These are phyloP conservation scores for Candida ovalis DNA, from an alignment of 805 yeast species.

Conservation along the genomic window DNA sequence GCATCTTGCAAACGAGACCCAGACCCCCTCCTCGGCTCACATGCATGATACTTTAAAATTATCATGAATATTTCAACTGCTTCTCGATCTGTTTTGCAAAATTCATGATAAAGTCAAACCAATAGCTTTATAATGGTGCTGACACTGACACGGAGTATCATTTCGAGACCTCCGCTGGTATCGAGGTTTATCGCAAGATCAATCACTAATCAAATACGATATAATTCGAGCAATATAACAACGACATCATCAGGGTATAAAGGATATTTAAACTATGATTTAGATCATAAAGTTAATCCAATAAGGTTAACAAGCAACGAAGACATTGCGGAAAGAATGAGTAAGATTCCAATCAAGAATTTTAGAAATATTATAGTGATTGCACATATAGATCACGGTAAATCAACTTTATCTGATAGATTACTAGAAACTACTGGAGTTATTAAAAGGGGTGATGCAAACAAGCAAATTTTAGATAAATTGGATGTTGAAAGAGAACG, in stretches of 20 bases:
- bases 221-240: neutral
- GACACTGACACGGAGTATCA: neutral
- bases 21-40: too few relatives aligned
- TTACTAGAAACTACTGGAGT: conserved; percentile 86
- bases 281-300: conserved; percentile 29
- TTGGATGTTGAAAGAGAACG: conserved; percentile 93
- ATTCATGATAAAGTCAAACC: too few relatives aligned
- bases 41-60: too few relatives aligned
- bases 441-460: conserved; percentile 61
- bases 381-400: conserved; percentile 88
- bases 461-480: conserved; percentile 84
- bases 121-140: neutral
- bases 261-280: conserved; percentile 24
- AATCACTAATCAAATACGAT: neutral
- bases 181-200: neutral
- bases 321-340: conserved; percentile 45
- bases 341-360: conserved; percentile 75
- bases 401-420: conserved; percentile 86
- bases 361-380: conserved; percentile 91
- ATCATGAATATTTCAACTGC: too few relatives aligned
- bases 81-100: too few relatives aligned
- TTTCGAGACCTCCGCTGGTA: neutral
- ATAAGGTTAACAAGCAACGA: conserved; percentile 15
- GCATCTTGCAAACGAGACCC: too few relatives aligned
- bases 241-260: conserved; percentile 20